phyloP scores from a whole-genome alignment of 2,329 filamentous ascomycete genomes.

The Verticillium klebahnii region DNA sequence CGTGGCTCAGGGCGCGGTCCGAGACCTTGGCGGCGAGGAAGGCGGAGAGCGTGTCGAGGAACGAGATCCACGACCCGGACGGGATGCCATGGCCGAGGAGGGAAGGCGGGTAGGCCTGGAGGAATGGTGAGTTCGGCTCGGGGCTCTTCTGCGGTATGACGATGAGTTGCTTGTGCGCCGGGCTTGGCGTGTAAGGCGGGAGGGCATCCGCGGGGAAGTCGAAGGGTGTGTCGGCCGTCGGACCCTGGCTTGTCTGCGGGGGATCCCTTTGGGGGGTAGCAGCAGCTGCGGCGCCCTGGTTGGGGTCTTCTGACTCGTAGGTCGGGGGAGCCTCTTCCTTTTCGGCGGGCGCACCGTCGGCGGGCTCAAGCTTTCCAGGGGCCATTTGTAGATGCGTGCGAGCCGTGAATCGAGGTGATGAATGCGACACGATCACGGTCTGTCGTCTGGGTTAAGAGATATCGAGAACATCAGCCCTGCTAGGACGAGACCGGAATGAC shows the following conservation, averaged over 20 bases:
- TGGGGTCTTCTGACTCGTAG: neutral
- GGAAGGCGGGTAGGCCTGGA: slow-evolving; percentile 30
- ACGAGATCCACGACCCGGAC: slow-evolving; percentile 26
- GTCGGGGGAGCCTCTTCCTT: neutral
- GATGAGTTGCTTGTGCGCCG: slow-evolving; percentile 21
- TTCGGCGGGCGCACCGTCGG: neutral
- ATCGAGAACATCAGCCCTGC: neutral
- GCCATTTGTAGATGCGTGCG: neutral
- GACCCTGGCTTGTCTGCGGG: slow-evolving; percentile 9
- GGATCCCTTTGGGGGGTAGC: neutral
- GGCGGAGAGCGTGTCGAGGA: slow-evolving; percentile 36
- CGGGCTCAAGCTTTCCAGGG: neutral
- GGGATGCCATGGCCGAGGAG: slow-evolving; percentile 34
- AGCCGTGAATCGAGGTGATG: neutral
- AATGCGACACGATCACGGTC: neutral
- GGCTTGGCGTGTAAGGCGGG: slow-evolving; percentile 20
- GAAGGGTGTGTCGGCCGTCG: slow-evolving; percentile 31
- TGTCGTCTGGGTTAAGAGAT: neutral
- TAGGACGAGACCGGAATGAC: neutral
- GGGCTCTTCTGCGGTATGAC: slow-evolving; percentile 35
- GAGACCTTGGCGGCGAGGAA: slow-evolving; percentile 41
- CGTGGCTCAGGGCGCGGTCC: slow-evolving; percentile 37
- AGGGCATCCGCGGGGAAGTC: slow-evolving; percentile 29
- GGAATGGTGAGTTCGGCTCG: slow-evolving; percentile 29
- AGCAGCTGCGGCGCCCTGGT: neutral